These are phyloP conservation scores for Ogataea minuta DNA, from an alignment of 805 yeast genomes.

Conservation along the genomic window DNA sequence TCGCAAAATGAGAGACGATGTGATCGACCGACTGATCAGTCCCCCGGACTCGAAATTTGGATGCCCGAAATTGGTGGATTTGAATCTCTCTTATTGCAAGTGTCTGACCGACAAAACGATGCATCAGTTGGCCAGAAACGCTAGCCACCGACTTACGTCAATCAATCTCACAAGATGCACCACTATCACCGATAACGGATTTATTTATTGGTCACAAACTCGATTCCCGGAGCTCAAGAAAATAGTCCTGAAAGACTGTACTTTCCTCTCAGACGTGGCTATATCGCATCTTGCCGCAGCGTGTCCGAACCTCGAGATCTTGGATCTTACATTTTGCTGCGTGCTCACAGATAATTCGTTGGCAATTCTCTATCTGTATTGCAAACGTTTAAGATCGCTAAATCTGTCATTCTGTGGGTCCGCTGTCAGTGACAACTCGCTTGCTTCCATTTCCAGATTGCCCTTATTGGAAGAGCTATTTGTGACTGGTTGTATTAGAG, in stretches of 20 bases:
- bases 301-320: slow-evolving; percentile 52
- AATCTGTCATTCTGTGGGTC: slow-evolving; percentile 75
- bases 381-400: slow-evolving; percentile 50
- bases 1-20: slow-evolving; percentile 69
- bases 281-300: slow-evolving; percentile 60
- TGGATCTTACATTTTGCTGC: slow-evolving; percentile 74
- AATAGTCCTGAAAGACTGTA: slow-evolving; percentile 66
- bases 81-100: slow-evolving; percentile 72
- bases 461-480: slow-evolving; percentile 45
- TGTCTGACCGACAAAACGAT: slow-evolving; percentile 67
- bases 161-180: slow-evolving; percentile 74
- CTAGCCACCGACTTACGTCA: slow-evolving; percentile 51
- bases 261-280: slow-evolving; percentile 65
- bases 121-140: slow-evolving; percentile 58
- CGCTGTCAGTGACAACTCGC: slow-evolving; percentile 72
- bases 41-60: slow-evolving; percentile 44
- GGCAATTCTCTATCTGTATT: slow-evolving; percentile 65
- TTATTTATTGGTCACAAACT: slow-evolving; percentile 59
- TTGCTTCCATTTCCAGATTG: slow-evolving; percentile 59
- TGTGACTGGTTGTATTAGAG: slow-evolving; percentile 71
- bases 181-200: slow-evolving; percentile 73
- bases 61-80: slow-evolving; percentile 52
- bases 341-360: slow-evolving; percentile 67
- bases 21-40: slow-evolving; percentile 66
- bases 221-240: slow-evolving; percentile 52